Evolutionary conservation across 2,329 filamentous ascomycete species (phyloP), one percentile per base, ranked within the genome.

Genomic region (Falciphora oryzae): DNA sequence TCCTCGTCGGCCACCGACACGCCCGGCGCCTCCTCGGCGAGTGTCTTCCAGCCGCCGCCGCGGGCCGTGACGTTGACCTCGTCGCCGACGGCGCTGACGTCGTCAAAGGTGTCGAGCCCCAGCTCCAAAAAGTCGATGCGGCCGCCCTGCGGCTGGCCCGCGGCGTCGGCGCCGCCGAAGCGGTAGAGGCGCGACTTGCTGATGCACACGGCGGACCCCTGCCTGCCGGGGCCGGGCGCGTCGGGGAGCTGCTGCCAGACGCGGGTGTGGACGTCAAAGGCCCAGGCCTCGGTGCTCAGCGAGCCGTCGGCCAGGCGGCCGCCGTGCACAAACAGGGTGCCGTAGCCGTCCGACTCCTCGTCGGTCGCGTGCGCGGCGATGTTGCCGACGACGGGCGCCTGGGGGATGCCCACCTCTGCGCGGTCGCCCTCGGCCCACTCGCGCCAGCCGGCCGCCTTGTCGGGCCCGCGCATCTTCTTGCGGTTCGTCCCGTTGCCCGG

Each of bases 121-220:
- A 89, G 79, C 64, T 83, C 80, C 25, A 89, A 72, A 65, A 89
- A 83, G 71, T 96, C 91, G 16, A 96, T 72, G 65, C 83, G 81
- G 0, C 90, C 91, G 22, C 91, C 91, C 61, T 91, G 79, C 14
- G 35, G 35, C 71, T 93, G 89, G 0, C 72, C 78, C 59, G 81
- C 78, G 0, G 90, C 91, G 73, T 94, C 90, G 70, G 89, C 94
- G 0, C 92, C 92, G 67, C 92, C 91, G 78, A 92, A 93, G 32
- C 92, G 84, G 76, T 89, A 96, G 8, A 96, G 74, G 29, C 86
- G 83, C 29, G 85, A 85, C 64, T 83, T 81, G 59, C 81, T 82
- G 63, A 88, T 82, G 1, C 88, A 85, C 31, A 96, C 85, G 4
- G 86, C 85, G 0, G 89, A 79, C 1, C 90, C 91, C 28, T 87